phyloP scores from a whole-genome alignment of 2,329 filamentous ascomycete species.

The Fusarium humuli region DNA sequence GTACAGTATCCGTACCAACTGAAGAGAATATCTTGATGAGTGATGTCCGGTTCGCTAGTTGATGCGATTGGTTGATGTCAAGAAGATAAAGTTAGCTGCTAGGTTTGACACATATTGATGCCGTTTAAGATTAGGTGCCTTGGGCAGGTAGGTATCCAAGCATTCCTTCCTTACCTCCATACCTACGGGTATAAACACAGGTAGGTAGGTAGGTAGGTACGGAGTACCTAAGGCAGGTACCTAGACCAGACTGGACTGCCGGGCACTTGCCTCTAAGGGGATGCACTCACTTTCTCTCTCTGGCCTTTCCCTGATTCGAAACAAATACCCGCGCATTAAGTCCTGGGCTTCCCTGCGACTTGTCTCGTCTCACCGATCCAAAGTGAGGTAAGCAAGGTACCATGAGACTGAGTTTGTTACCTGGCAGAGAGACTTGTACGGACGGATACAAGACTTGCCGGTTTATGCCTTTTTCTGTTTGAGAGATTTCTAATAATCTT shows the following conservation, averaged over 20 bases:
- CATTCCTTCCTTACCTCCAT: not conserved
- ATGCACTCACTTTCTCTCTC: conserved; percentile 1
- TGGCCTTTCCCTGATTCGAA: conserved; percentile 36
- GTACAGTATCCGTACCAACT: not conserved
- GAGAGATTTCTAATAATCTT: conserved; percentile 5
- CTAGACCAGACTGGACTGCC: conserved; percentile 2
- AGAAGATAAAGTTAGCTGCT: not conserved
- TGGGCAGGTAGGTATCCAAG: not conserved
- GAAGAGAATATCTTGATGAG: not conserved
- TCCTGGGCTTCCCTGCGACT: conserved; percentile 32
- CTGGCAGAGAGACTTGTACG: conserved; percentile 14
- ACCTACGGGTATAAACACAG: no score
- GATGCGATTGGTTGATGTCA: conserved; percentile 22
- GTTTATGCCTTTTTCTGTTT: conserved; percentile 19
- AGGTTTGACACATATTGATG: not conserved
- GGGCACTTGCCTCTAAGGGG: conserved; percentile 9
- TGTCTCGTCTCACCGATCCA: conserved; percentile 32
- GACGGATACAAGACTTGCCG: conserved; percentile 26
- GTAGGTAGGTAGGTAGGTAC: no score
- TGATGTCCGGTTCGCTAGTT: not conserved
- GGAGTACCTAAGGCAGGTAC: not conserved
- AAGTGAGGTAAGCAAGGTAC: conserved; percentile 20
- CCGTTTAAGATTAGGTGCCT: not conserved
- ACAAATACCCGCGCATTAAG: conserved; percentile 31
- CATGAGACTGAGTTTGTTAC: conserved; percentile 2